A percentile compares a stretch with the other conserved stretches of the same genome.
phyloP scores from a whole-genome alignment of 169 alveolate species.

The Babesia bigemina region DNA sequence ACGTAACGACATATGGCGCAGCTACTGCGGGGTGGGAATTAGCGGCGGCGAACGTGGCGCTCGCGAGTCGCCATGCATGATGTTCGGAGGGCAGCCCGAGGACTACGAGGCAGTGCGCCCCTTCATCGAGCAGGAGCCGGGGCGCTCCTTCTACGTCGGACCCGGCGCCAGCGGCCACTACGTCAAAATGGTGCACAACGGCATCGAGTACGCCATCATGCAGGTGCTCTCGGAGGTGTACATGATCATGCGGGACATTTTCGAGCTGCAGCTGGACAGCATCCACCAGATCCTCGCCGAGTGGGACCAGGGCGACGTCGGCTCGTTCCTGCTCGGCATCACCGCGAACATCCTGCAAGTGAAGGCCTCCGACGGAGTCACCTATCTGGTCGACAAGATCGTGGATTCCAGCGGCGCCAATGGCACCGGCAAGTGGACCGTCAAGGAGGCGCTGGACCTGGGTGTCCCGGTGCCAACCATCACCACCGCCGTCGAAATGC shows the following conservation, averaged over 20 bases:
- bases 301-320: constrained; percentile 68
- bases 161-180: constrained; percentile 83
- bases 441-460: constrained; percentile 80
- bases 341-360: constrained; percentile 73
- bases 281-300: constrained; percentile 52
- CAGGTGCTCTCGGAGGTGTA: constrained; percentile 78
- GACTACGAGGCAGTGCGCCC: constrained; percentile 72
- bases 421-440: constrained; percentile 88
- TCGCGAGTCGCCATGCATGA: constrained; percentile 80
- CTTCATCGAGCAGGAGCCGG: constrained; percentile 50
- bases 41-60: constrained; percentile 89
- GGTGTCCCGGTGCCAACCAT: constrained; percentile 85
- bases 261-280: constrained; percentile 39
- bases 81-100: constrained; percentile 81
- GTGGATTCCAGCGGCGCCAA: constrained; percentile 80
- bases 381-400: constrained; percentile 76
- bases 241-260: constrained; percentile 29
- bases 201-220: constrained; percentile 86
- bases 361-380: constrained; percentile 71
- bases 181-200: constrained; percentile 88
- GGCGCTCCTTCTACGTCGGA: constrained; percentile 75
- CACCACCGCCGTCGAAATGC: constrained; percentile 81
- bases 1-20: constrained; percentile 27
- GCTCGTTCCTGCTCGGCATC: constrained; percentile 77
- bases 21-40: constrained; percentile 83